Conservation (phyloP, 306 rosid species). For the Prosopis cineraria region DNA sequence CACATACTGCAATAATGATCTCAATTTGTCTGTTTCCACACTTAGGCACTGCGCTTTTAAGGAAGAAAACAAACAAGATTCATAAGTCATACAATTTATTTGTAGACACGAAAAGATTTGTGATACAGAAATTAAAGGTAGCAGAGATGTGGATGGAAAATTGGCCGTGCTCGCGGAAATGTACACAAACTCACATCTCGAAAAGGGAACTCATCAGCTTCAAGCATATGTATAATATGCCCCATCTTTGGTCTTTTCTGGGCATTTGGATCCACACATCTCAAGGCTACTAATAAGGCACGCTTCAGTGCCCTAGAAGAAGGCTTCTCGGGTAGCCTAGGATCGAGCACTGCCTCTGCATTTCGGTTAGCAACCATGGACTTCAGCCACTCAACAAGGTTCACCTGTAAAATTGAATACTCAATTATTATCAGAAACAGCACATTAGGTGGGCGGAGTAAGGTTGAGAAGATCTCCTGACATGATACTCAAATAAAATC, state of each 20-base stretch:
- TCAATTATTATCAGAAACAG: background rate
- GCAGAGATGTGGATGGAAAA: background rate
- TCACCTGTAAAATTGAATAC: conserved; percentile 47
- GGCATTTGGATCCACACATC: conserved; percentile 76
- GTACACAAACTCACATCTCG: conserved; percentile 7
- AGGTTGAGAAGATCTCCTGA: background rate
- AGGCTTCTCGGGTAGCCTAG: conserved; percentile 63
- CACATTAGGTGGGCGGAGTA: background rate
- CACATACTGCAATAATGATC: background rate
- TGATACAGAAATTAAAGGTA: background rate
- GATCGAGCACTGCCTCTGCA: conserved; percentile 75
- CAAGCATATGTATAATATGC: conserved; percentile 74
- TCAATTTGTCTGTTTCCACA: background rate
- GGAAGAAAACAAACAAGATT: background rate
- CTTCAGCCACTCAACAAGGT: conserved; percentile 75
- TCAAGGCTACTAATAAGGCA: conserved; percentile 65
- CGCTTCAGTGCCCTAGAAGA: conserved; percentile 73
- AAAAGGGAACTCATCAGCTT: conserved; percentile 68
- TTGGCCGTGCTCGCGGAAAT: background rate
- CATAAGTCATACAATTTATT: background rate
- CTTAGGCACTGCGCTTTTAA: background rate
- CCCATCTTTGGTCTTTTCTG: conserved; percentile 80
- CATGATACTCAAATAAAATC: background rate
- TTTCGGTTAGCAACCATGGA: conserved; percentile 71
- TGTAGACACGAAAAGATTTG: background rate